Conservation (phyloP, 179 eudicot genomes). For the Beta lomatogona region DNA sequence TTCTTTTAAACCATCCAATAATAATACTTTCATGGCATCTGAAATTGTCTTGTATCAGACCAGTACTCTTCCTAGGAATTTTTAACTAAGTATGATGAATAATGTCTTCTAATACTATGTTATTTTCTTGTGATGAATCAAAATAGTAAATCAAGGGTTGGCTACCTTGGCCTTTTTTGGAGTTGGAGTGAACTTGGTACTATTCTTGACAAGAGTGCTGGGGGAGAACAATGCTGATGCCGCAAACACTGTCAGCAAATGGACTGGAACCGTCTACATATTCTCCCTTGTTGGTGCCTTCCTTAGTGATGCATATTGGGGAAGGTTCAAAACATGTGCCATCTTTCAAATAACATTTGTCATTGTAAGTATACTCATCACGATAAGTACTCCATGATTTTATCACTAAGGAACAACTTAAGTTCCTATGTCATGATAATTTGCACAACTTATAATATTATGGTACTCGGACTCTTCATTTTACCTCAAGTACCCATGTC, state of each 20-base stretch:
- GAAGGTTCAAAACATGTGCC: constrained; percentile 79
- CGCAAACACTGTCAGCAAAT: constrained; percentile 78
- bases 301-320: constrained; percentile 88
- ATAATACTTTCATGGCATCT: not conserved
- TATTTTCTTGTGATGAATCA: constrained; percentile 12
- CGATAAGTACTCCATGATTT: not conserved
- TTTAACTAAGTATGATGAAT: not conserved
- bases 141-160: constrained; percentile 83
- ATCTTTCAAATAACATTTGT: constrained; percentile 70
- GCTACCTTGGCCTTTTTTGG: constrained; percentile 89
- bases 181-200: constrained; percentile 79
- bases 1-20: not conserved
- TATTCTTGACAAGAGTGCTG: constrained; percentile 69
- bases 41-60: not conserved
- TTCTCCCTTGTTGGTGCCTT: constrained; percentile 87
- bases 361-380: constrained; percentile 44
- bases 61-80: not conserved
- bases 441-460: no score
- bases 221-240: constrained; percentile 81
- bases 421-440: no score
- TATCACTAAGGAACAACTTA: no score
- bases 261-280: constrained; percentile 89
- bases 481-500: no score
- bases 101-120: not conserved
- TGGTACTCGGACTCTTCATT: not conserved